Evolutionary conservation across 176 grass and related monocot species (phyloP).

Genomic region (Phyllostachys edulis): DNA sequence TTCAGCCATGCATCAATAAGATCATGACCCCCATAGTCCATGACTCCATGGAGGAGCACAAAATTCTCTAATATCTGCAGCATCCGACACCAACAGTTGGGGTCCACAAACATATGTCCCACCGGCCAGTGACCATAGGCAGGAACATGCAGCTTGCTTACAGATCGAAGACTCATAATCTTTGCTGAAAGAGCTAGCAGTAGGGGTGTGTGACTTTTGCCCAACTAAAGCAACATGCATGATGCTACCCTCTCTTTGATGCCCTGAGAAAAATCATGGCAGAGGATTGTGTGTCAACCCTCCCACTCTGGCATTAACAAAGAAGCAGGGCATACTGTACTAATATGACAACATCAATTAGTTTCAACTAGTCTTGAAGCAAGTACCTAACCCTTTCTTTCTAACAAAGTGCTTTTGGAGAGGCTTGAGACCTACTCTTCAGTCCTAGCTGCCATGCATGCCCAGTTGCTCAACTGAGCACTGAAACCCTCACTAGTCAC

Average conservation of each 20-base stretch:
- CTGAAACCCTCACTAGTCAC: not conserved
- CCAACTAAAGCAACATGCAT: slow-evolving; percentile 26
- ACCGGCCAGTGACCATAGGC: not conserved
- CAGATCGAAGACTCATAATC: not conserved
- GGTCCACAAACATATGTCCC: not conserved
- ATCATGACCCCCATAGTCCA: not conserved
- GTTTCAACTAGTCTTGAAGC: slow-evolving; percentile 1
- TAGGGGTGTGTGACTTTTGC: not conserved
- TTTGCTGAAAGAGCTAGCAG: not conserved
- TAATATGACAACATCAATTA: slow-evolving; percentile 22
- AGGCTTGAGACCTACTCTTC: slow-evolving; percentile 39
- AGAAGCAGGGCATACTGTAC: slow-evolving; percentile 6
- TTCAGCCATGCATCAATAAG: not conserved
- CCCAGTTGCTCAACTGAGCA: not conserved
- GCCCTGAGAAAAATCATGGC: slow-evolving; percentile 6
- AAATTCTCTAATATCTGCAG: not conserved
- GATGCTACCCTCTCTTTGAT: not conserved
- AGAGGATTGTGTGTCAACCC: slow-evolving; percentile 27
- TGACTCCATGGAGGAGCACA: slow-evolving; percentile 4
- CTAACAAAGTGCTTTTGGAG: slow-evolving; percentile 15
- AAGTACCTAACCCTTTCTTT: slow-evolving; percentile 15
- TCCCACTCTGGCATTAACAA: slow-evolving; percentile 37
- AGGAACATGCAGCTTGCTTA: not conserved
- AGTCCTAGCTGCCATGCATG: not conserved
- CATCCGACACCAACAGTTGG: not conserved